A percentile compares a stretch with the other conserved stretches of the same genome.
Evolutionary conservation across 2,329 filamentous ascomycete genomes (phyloP).

Genomic region (Diaporthe aspalathi): DNA sequence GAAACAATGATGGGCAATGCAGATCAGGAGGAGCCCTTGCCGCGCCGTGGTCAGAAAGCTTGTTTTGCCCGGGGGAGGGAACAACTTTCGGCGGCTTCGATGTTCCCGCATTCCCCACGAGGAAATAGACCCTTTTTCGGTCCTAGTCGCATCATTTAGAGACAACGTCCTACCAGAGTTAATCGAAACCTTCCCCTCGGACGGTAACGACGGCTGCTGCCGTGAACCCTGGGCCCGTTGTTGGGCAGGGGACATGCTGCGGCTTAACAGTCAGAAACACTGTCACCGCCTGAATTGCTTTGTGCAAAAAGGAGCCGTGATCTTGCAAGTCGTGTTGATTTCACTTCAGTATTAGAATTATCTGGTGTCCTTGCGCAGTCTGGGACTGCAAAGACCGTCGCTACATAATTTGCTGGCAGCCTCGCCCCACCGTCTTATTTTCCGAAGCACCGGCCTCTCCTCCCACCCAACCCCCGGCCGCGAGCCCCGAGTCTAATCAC

Average conservation of each 20-base stretch:
- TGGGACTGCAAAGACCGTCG: background rate
- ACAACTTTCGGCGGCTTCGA: too few relatives aligned
- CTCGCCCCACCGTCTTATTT: background rate
- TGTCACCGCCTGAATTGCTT: background rate
- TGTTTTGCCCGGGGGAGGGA: background rate
- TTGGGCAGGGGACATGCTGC: background rate
- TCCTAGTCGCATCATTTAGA: too few relatives aligned
- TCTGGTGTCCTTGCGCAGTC: slow-evolving; percentile 1
- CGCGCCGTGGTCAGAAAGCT: slow-evolving; percentile 30
- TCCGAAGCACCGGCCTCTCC: background rate
- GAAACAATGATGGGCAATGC: slow-evolving; percentile 16
- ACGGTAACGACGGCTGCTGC: background rate
- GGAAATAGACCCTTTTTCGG: too few relatives aligned
- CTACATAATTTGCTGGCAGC: background rate
- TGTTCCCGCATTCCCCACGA: too few relatives aligned
- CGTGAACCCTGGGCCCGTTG: background rate
- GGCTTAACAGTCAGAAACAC: background rate
- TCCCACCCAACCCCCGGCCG: too few relatives aligned
- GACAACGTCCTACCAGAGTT: background rate
- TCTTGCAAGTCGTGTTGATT: background rate
- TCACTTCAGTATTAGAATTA: slow-evolving; percentile 33
- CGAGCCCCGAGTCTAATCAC: background rate
- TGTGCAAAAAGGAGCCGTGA: background rate
- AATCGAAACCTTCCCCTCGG: background rate
- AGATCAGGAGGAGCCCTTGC: slow-evolving; percentile 32